Base-by-base conservation (phyloP, 768 basidiomycete species). In the Rossbeevera mucosa region DNA sequence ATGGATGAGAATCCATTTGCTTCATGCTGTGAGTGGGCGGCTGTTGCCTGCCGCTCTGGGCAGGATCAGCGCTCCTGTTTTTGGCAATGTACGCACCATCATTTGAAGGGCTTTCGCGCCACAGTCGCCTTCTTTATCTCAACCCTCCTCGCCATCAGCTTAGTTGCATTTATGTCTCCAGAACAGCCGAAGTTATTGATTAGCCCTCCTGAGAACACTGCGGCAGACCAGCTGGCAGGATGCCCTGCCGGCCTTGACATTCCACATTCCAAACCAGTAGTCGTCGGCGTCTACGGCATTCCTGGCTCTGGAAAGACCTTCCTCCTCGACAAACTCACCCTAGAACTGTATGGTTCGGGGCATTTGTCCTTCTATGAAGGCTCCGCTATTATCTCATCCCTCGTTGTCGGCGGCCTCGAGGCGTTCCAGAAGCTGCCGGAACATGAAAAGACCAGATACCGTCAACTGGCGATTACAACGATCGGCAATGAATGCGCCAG, bases 231-330 rank as follows among this genome's bases (percentile, higher is more conserved):
- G 20, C 44, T 38, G 44, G n/a, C 45, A 48, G n/a, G n/a, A n/a
- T n/a, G n/a, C 41, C 46, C 13, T 46, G 28, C 38, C 21, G 16
- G 20, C 51, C 29, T 30, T 53, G 51, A 55, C 40, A 47, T 53
- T 52, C 38, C 38, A 52, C 41, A 30, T 52, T 30, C 51, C 51
- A 55, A 55, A 40, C 51, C 54, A 53, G 44, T 47, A 14, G 51
- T 55, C 21, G 2, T 55, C 20, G 51, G 54, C 54, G 9, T 55
- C 51, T 55, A 55, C 21, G 54, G 54, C 44, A 53, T 55, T 55
- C 54, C 54, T 7, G 54, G 54, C 51, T 55, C 51, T 53, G 54
- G 54, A 40, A 55, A 55, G 51, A 55, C 54, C 45, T 55, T 55
- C 41, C 16, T 55, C 25, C 53, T 54, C 38, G 40, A 54, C 44